These are phyloP conservation scores for Ogataea pignaliae DNA, from an alignment of 805 yeast genomes.

Conservation along the genomic window DNA sequence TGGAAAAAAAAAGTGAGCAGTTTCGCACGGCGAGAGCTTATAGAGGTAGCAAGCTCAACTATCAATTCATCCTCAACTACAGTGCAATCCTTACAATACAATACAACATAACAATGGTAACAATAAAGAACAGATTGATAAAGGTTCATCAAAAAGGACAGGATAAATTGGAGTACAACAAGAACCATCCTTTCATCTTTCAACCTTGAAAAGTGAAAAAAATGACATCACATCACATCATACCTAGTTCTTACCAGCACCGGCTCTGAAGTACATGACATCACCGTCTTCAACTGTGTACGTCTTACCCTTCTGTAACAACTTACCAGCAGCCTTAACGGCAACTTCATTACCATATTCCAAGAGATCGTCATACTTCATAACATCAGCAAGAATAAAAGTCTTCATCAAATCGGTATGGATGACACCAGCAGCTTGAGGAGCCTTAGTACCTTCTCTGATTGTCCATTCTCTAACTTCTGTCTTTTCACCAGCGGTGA, in stretches of 20 bases:
- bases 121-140: too few species aligned
- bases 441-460: conserved; percentile 69
- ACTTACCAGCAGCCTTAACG: conserved; percentile 55
- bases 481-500: conserved; percentile 73
- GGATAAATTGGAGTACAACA: not conserved
- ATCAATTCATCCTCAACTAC: too few species aligned
- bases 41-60: too few species aligned
- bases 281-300: conserved; percentile 84
- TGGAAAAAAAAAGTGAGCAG: too few species aligned
- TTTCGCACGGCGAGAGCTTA: too few species aligned
- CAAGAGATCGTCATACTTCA: conserved; percentile 58
- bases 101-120: too few species aligned
- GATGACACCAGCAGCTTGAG: conserved; percentile 87
- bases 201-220: too few species aligned
- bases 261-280: conserved; percentile 67
- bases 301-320: conserved; percentile 67
- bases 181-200: not conserved
- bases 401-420: conserved; percentile 82
- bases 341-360: conserved; percentile 48
- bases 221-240: too few species aligned
- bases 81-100: too few species aligned
- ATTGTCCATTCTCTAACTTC: conserved; percentile 92
- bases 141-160: too few species aligned
- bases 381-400: conserved; percentile 73
- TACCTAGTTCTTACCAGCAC: conserved; percentile 48